Base-by-base conservation (phyloP, 2,329 filamentous ascomycete species). In the Dactylellina haptotyla region DNA sequence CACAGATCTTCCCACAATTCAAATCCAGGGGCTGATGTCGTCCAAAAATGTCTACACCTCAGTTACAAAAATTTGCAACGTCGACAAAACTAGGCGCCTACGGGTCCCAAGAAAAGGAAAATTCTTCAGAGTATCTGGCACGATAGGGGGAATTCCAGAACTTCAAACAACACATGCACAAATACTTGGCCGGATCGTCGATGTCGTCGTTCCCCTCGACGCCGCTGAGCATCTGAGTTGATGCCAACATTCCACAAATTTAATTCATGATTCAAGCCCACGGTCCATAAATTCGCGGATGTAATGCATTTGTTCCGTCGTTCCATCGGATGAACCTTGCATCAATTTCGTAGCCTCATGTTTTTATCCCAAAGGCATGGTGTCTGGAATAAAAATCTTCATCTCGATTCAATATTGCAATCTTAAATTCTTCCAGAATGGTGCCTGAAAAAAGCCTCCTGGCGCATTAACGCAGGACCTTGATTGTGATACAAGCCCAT, bases 401-500 rank as follows among this genome's bases (percentile, higher is more conserved):
- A n/a, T n/a, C n/a, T n/a, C 16, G 25, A 41, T 37, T 39, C 39
- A 51, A 54, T 41, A 41, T 43, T 53, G 46, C 39, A 51, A 54
- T 41, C 30, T 43, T 53, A 39, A 61, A 54, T 73, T 66, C 63
- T 66, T 66, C 58, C 69, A 56, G 41, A 65, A 66, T 61, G 61
- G 62, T 56, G 30, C 39, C 48, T 57, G 46, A 54, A 54, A 26
- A 14, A 26, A 28, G 28, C 50, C 41, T 51, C 41, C 28, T 61
- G 41, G 51, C 32, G 46, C 53, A 65, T 65, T 25, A 30, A 43
- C 20, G 2, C 53, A 37, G 45, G 53, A 23, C 30, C 6, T 20
- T 32, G 32, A 34, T 34, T 26, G 28, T 65, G 61, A 73, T 66
- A 66, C 69, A 37, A 58, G 66, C 32, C 20, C 25, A 58, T 67